Evolutionary conservation across 2,329 filamentous ascomycete species (phyloP).

Genomic region (Neonectria neomacrospora): DNA sequence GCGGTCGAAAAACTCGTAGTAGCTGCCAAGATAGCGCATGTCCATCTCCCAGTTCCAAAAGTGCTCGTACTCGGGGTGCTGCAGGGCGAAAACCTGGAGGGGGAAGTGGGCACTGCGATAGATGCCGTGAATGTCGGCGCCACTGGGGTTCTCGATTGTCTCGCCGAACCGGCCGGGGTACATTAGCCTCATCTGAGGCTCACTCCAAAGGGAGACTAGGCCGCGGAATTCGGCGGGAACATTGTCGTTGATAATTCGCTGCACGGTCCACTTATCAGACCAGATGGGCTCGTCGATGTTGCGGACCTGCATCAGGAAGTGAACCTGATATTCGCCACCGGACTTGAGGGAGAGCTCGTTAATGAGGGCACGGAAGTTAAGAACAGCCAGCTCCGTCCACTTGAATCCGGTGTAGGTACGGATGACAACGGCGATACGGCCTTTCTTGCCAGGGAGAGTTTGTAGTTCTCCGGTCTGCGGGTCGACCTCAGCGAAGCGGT

Average conservation of each 20-base stretch:
- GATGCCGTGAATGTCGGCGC: slow-evolving; percentile 72
- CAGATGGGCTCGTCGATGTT: slow-evolving; percentile 83
- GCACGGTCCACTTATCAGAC: slow-evolving; percentile 79
- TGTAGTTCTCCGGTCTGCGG: slow-evolving; percentile 53
- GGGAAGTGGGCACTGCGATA: slow-evolving; percentile 74
- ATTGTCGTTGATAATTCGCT: slow-evolving; percentile 74
- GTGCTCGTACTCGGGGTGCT: slow-evolving; percentile 72
- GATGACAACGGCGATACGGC: slow-evolving; percentile 79
- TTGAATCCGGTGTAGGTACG: slow-evolving; percentile 83
- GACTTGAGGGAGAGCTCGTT: slow-evolving; percentile 81
- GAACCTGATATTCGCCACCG: slow-evolving; percentile 83
- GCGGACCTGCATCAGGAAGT: slow-evolving; percentile 87
- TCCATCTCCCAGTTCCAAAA: slow-evolving; percentile 81
- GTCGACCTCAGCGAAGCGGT: slow-evolving; percentile 63
- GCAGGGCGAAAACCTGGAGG: slow-evolving; percentile 71
- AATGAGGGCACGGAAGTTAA: slow-evolving; percentile 85
- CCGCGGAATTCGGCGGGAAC: slow-evolving; percentile 80
- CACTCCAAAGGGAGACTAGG: slow-evolving; percentile 86
- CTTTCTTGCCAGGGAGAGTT: slow-evolving; percentile 51
- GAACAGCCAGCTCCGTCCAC: slow-evolving; percentile 80
- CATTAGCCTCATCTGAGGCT: slow-evolving; percentile 82
- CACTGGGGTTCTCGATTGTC: slow-evolving; percentile 68
- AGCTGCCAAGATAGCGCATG: slow-evolving; percentile 71
- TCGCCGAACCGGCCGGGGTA: slow-evolving; percentile 79
- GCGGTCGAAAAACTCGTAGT: slow-evolving; percentile 78